Evolutionary conservation across 2,329 filamentous ascomycete genomes (phyloP).

Genomic region (Penicillium sp.): DNA sequence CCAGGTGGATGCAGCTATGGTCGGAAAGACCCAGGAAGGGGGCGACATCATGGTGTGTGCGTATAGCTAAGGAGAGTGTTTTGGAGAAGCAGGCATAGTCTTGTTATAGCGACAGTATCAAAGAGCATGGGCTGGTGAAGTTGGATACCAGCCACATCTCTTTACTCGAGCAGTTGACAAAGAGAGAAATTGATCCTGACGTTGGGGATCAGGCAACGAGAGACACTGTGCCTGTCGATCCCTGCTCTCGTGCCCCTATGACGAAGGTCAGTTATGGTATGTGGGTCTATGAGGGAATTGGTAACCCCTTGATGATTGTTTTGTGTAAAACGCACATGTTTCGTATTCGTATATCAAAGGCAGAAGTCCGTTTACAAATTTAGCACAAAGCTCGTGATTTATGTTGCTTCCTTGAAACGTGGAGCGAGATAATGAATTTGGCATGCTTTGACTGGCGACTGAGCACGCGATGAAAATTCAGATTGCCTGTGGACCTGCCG

Average conservation of each 20-base stretch:
- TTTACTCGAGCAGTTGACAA: conserved; percentile 2
- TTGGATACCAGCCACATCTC: conserved; percentile 9
- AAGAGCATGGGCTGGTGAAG: conserved; percentile 8
- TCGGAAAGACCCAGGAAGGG: conserved; percentile 14
- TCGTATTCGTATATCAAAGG: conserved; percentile 2
- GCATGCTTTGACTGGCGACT: neutral
- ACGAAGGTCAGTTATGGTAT: conserved; percentile 6
- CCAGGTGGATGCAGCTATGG: conserved; percentile 16
- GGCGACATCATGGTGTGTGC: neutral
- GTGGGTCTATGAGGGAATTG: conserved; percentile 6
- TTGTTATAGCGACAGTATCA: conserved; percentile 3
- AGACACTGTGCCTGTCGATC: conserved; percentile 10
- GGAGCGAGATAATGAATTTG: neutral
- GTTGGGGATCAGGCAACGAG: conserved; percentile 3
- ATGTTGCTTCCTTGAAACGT: neutral
- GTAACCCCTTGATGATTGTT: conserved; percentile 3
- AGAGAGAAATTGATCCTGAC: conserved; percentile 7
- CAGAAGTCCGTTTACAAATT: neutral
- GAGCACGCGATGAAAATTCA: neutral
- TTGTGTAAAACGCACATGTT: conserved; percentile 4
- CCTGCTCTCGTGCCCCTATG: conserved; percentile 1
- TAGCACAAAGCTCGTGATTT: neutral
- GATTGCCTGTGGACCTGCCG: neutral
- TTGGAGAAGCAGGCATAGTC: conserved; percentile 1
- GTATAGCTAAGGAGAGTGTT: conserved; percentile 1